A percentile compares a stretch with the other conserved stretches of the same genome.
phyloP scores from a whole-genome alignment of 2,329 filamentous ascomycete species.

The Aspergillus quadrilineatus region DNA sequence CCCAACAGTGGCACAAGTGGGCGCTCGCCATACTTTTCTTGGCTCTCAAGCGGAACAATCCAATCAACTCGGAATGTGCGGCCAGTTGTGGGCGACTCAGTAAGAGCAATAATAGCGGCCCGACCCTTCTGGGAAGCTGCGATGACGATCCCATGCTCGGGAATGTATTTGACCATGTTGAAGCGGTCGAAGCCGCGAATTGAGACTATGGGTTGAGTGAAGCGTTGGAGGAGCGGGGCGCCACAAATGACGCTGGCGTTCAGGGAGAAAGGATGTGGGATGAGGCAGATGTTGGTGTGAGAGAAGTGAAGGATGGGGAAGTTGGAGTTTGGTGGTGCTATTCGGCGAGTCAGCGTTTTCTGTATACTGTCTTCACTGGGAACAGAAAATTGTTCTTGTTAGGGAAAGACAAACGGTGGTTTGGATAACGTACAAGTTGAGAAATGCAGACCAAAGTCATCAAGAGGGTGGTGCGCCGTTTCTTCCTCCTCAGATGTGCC shows the following conservation, averaged over 20 bases:
- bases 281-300: slow-evolving; percentile 39
- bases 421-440: slow-evolving; percentile 21
- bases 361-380: neutral
- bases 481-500: slow-evolving; percentile 12
- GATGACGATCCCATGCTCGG: slow-evolving; percentile 59
- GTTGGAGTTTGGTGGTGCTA: slow-evolving; percentile 25
- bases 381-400: neutral
- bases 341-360: slow-evolving; percentile 4
- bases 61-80: slow-evolving; percentile 56
- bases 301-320: slow-evolving; percentile 47
- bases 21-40: slow-evolving; percentile 47
- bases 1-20: slow-evolving; percentile 52
- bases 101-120: slow-evolving; percentile 55
- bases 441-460: neutral
- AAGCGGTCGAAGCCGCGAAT: slow-evolving; percentile 49
- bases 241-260: slow-evolving; percentile 33
- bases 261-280: slow-evolving; percentile 33
- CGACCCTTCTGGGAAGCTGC: slow-evolving; percentile 59
- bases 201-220: slow-evolving; percentile 25
- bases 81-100: slow-evolving; percentile 35
- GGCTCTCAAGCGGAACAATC: slow-evolving; percentile 53
- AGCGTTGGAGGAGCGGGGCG: slow-evolving; percentile 30
- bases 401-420: neutral
- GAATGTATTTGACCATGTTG: slow-evolving; percentile 59
- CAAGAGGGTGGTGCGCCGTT: neutral